Percentiles rank a stretch among this genome's conserved stretches.
Evolutionary conservation across 2,329 filamentous ascomycete genomes (phyloP).

Genomic region (Penicillium sp.): DNA sequence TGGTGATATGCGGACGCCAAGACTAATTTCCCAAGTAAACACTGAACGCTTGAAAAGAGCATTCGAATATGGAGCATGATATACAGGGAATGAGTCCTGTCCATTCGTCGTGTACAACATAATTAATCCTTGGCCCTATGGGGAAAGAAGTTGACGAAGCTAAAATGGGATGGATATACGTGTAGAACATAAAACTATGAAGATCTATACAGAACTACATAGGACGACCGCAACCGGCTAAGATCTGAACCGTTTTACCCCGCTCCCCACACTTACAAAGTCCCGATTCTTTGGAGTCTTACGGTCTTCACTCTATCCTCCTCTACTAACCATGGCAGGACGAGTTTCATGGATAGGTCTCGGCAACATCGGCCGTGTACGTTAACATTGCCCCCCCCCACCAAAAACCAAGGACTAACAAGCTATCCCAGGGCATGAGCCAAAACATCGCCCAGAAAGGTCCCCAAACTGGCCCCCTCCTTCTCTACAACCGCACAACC

Average conservation of each 20-base stretch:
- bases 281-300: not conserved
- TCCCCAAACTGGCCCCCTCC: constrained; percentile 58
- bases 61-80: no score
- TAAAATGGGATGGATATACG: no score
- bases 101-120: no score
- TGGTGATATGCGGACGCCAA: not conserved
- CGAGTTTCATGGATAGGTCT: constrained; percentile 69
- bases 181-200: no score
- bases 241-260: constrained; percentile 12
- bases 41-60: not conserved
- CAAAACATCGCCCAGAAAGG: constrained; percentile 76
- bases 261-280: constrained; percentile 9
- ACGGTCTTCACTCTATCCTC: not conserved
- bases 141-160: no score
- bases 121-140: no score
- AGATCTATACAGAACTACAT: not conserved
- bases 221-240: constrained; percentile 3
- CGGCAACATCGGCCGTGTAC: constrained; percentile 76
- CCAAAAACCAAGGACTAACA: constrained; percentile 5
- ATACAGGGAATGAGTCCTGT: no score
- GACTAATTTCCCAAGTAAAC: not conserved
- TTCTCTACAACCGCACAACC: constrained; percentile 71
- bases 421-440: constrained; percentile 60
- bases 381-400: constrained; percentile 20
- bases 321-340: constrained; percentile 20